These are phyloP conservation scores for Fusarium newnesense DNA, from an alignment of 2,329 filamentous ascomycete species.

Conservation along the genomic window DNA sequence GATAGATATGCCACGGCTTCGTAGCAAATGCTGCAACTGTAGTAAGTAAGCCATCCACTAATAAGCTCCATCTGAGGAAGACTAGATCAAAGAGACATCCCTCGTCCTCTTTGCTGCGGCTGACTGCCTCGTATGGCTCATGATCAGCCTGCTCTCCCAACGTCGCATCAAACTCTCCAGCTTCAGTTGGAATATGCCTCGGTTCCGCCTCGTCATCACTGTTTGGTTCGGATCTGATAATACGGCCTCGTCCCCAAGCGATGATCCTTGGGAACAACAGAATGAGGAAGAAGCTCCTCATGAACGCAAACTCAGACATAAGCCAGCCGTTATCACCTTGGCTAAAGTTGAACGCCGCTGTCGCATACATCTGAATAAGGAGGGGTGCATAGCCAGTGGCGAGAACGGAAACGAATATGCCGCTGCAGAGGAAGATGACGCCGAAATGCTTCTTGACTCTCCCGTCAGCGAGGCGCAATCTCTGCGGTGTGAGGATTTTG, in stretches of 20 bases:
- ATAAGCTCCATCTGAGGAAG: slow-evolving; percentile 72
- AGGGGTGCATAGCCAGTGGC: slow-evolving; percentile 75
- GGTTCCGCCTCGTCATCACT: slow-evolving; percentile 14
- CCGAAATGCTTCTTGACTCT: slow-evolving; percentile 66
- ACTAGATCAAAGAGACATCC: slow-evolving; percentile 72
- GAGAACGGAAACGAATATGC: slow-evolving; percentile 74
- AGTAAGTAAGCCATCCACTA: slow-evolving; percentile 73
- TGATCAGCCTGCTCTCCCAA: slow-evolving; percentile 54
- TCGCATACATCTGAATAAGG: slow-evolving; percentile 69
- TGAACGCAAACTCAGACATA: slow-evolving; percentile 65
- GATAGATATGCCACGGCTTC: slow-evolving; percentile 74
- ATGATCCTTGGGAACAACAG: slow-evolving; percentile 66
- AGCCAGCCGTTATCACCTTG: slow-evolving; percentile 67
- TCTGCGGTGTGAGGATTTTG: slow-evolving; percentile 68
- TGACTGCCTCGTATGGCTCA: slow-evolving; percentile 54
- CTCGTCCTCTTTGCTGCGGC: slow-evolving; percentile 52
- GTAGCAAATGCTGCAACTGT: slow-evolving; percentile 70
- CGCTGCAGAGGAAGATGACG: slow-evolving; percentile 70
- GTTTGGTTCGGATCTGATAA: not conserved
- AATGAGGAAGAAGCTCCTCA: slow-evolving; percentile 65
- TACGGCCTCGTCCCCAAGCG: slow-evolving; percentile 50
- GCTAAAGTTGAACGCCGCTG: slow-evolving; percentile 63
- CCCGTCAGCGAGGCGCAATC: slow-evolving; percentile 62
- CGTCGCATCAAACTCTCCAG: slow-evolving; percentile 55
- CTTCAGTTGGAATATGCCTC: slow-evolving; percentile 48